Evolutionary conservation across 2,329 filamentous ascomycete genomes (phyloP).

Genomic region (Falciphora oryzae): DNA sequence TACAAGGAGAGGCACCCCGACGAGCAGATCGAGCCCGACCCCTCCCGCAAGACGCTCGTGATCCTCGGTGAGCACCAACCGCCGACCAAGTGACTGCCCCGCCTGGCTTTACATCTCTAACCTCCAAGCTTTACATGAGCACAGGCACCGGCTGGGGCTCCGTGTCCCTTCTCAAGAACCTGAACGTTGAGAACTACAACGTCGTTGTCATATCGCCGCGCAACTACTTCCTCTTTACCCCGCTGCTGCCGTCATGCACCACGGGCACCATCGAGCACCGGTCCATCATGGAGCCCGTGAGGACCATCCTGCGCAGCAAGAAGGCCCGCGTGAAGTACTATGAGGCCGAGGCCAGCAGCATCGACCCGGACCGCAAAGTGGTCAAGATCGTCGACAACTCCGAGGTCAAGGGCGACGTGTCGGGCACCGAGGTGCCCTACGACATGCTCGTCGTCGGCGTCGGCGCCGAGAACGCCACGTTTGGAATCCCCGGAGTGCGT

Average conservation of each 20-base stretch:
- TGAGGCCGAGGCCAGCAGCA: constrained; percentile 93
- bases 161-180: constrained; percentile 94
- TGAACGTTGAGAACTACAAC: constrained; percentile 99
- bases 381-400: constrained; percentile 89
- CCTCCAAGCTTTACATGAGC: constrained; percentile 13
- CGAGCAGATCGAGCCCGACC: constrained; percentile 74
- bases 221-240: constrained; percentile 99
- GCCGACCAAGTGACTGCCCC: neutral
- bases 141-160: constrained; percentile 92
- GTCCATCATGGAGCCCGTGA: constrained; percentile 98
- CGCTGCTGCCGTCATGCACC: constrained; percentile 92
- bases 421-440: constrained; percentile 85
- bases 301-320: constrained; percentile 93
- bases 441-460: constrained; percentile 98
- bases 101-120: constrained; percentile 15
- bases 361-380: constrained; percentile 86
- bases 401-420: constrained; percentile 78
- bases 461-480: constrained; percentile 96
- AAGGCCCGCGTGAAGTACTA: constrained; percentile 92
- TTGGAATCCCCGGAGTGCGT: constrained; percentile 90
- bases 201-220: constrained; percentile 95
- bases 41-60: constrained; percentile 93
- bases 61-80: constrained; percentile 64
- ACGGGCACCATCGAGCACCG: constrained; percentile 97
- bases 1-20: constrained; percentile 76